Percentiles rank a stretch among this genome's conserved stretches.
Evolutionary conservation across 495 filamentous ascomycete genomes (phyloP).

Genomic region (Penicillium egyptiacum): DNA sequence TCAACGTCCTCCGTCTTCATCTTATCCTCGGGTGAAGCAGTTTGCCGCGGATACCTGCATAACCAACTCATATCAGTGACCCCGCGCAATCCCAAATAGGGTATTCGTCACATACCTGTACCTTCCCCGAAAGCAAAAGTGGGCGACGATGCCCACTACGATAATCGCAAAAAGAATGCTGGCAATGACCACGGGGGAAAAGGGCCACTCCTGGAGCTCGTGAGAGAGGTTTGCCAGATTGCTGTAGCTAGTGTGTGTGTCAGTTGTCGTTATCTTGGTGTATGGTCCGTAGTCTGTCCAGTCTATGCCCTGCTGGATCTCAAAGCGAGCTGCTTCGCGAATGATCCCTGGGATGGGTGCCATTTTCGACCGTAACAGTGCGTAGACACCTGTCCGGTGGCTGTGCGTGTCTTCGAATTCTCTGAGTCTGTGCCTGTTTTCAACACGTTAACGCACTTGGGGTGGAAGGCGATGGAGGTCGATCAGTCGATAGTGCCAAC

Average conservation of each 20-base stretch:
- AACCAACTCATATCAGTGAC: not conserved
- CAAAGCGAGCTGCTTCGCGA: not conserved
- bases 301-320: not conserved
- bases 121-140: not conserved
- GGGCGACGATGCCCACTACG: not conserved
- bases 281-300: not conserved
- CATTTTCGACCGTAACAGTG: not conserved
- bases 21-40: not conserved
- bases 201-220: not conserved
- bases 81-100: not conserved
- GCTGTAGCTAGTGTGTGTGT: not conserved
- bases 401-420: not conserved
- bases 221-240: not conserved
- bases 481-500: not conserved
- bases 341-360: not conserved
- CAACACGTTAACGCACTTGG: not conserved
- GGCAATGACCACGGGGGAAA: not conserved
- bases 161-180: not conserved
- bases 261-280: too few species aligned
- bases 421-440: not conserved
- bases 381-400: not conserved
- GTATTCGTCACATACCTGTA: not conserved
- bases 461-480: too few species aligned
- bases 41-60: constrained; percentile 1
- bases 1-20: not conserved